phyloP scores from a whole-genome alignment of 768 basidiomycete species.

The Tricholoma terreum region DNA sequence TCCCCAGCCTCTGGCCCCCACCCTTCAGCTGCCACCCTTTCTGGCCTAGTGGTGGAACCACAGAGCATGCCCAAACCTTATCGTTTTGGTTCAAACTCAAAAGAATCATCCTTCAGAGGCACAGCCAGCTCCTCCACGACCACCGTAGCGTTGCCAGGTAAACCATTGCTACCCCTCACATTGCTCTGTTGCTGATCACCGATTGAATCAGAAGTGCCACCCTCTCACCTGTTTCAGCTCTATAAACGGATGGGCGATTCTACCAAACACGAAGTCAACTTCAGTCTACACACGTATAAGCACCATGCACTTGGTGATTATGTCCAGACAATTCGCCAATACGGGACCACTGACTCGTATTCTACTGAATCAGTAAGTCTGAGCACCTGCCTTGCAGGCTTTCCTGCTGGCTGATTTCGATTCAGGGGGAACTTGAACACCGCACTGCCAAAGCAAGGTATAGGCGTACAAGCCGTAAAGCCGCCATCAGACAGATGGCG shows the following conservation, averaged over 20 bases:
- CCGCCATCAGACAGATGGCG: neutral
- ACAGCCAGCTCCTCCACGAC: too few species aligned
- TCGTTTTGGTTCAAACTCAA: too few species aligned
- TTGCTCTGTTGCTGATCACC: too few species aligned
- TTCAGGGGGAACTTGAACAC: slow-evolving; percentile 1
- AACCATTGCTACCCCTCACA: too few species aligned
- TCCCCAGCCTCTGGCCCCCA: neutral
- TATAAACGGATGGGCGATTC: too few species aligned
- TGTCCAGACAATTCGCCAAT: neutral
- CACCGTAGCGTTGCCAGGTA: too few species aligned
- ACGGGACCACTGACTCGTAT: neutral
- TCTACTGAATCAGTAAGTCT: neutral
- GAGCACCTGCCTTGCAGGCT: neutral
- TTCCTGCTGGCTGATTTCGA: neutral
- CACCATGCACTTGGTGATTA: neutral
- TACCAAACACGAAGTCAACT: too few species aligned
- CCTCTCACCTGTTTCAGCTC: too few species aligned
- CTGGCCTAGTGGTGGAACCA: neutral
- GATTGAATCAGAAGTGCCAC: too few species aligned
- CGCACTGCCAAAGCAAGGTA: neutral
- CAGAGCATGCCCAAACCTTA: neutral
- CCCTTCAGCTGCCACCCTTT: neutral
- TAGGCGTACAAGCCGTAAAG: neutral
- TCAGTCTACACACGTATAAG: neutral
- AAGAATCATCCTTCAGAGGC: too few species aligned